phyloP scores from a whole-genome alignment of 805 yeast species.

The Candida vaughaniae region DNA sequence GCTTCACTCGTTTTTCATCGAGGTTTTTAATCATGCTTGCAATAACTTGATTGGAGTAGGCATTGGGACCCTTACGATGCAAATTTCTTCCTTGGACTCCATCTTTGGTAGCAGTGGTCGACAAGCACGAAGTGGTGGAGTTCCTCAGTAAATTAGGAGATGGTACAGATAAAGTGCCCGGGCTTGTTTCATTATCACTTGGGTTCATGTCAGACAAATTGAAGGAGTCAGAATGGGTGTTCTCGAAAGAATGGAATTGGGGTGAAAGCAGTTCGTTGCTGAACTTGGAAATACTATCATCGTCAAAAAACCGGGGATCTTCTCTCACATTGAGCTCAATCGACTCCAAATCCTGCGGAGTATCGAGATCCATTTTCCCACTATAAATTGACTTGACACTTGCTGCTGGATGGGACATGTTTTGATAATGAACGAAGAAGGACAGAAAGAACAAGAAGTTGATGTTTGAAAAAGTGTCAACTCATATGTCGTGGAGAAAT shows the following conservation, averaged over 20 bases:
- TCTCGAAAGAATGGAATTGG: constrained; percentile 15
- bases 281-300: constrained; percentile 10
- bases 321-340: constrained; percentile 12
- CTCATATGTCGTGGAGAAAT: no score
- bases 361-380: constrained; percentile 30
- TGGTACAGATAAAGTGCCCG: not conserved
- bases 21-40: constrained; percentile 12
- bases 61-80: constrained; percentile 43
- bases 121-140: constrained; percentile 64
- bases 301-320: constrained; percentile 3
- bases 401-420: constrained; percentile 44
- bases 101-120: constrained; percentile 73
- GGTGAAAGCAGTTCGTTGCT: constrained; percentile 17
- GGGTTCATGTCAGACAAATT: constrained; percentile 1
- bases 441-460: not conserved
- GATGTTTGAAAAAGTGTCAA: no score
- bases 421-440: not conserved
- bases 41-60: constrained; percentile 32
- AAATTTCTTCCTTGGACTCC: constrained; percentile 66
- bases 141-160: constrained; percentile 63
- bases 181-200: constrained; percentile 4
- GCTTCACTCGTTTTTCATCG: constrained; percentile 5
- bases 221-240: not conserved
- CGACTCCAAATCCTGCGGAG: constrained; percentile 23
- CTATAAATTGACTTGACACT: constrained; percentile 38